phyloP scores from a whole-genome alignment of 345 rosid species.

The Raphanus raphanistrum region DNA sequence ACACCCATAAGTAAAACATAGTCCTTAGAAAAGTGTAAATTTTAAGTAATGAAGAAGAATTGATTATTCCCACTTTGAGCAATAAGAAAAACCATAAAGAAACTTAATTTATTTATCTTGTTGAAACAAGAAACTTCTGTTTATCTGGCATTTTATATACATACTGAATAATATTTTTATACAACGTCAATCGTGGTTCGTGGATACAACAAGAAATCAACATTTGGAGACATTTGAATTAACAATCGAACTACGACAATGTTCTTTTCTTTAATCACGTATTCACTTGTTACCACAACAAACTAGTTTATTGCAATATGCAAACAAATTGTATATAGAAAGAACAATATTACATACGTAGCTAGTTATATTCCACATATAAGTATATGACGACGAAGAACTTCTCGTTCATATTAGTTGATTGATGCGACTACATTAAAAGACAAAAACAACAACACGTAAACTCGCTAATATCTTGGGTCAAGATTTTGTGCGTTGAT shows the following conservation, averaged over 20 bases:
- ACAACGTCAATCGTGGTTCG: neutral
- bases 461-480: constrained; percentile 19
- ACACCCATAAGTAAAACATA: too few relatives aligned
- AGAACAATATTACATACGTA: neutral
- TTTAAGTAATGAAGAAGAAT: too few relatives aligned
- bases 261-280: neutral
- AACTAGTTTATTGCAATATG: neutral
- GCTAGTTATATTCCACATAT: neutral
- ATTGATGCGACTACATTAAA: constrained; percentile 6
- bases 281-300: neutral
- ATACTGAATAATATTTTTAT: neutral
- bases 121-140: neutral
- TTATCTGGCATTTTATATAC: neutral
- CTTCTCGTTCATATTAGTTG: neutral
- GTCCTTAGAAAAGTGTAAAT: too few relatives aligned
- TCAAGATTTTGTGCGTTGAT: constrained; percentile 4
- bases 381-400: neutral
- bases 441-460: constrained; percentile 11
- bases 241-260: neutral
- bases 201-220: neutral
- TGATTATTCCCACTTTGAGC: too few relatives aligned
- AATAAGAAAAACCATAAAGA: neutral
- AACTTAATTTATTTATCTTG: neutral
- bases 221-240: neutral
- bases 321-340: neutral